These are phyloP conservation scores for Clonostachys chloroleuca DNA, from an alignment of 2,329 filamentous ascomycete genomes.

Conservation along the genomic window DNA sequence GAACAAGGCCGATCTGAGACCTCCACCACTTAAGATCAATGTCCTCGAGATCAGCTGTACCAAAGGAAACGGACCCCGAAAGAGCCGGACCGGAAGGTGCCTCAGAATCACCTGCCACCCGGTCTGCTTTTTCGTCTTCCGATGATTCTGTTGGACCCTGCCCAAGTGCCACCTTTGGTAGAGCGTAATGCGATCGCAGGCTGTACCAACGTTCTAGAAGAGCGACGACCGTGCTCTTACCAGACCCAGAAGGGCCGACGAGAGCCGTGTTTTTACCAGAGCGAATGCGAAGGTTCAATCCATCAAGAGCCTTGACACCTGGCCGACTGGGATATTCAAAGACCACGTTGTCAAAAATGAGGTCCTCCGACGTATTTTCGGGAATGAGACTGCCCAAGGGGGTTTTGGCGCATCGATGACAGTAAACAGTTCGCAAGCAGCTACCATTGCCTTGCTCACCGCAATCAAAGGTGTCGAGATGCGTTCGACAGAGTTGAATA, in stretches of 20 bases:
- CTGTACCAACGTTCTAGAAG: constrained; percentile 71
- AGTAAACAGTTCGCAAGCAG: constrained; percentile 53
- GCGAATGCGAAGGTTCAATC: constrained; percentile 52
- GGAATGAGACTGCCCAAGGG: constrained; percentile 25
- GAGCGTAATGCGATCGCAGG: constrained; percentile 45
- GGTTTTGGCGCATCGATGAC: constrained; percentile 41
- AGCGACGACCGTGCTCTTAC: constrained; percentile 71
- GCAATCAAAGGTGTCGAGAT: constrained; percentile 55
- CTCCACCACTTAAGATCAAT: constrained; percentile 62
- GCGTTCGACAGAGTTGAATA: constrained; percentile 51
- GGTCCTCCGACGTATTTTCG: constrained; percentile 28
- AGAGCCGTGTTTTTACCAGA: constrained; percentile 68
- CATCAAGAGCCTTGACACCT: constrained; percentile 58
- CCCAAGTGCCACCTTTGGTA: constrained; percentile 43
- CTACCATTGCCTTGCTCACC: constrained; percentile 51
- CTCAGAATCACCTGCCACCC: constrained; percentile 18
- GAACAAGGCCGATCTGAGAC: constrained; percentile 59
- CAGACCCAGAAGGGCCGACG: constrained; percentile 67
- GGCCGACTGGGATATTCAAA: constrained; percentile 70
- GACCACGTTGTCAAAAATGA: constrained; percentile 53
- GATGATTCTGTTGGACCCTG: constrained; percentile 27
- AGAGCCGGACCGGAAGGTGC: constrained; percentile 37
- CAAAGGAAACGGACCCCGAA: constrained; percentile 42
- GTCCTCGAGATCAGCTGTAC: constrained; percentile 46
- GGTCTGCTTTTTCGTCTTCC: constrained; percentile 15